Base-by-base conservation (phyloP, 768 basidiomycete species). In the Mycena chlorophos region DNA sequence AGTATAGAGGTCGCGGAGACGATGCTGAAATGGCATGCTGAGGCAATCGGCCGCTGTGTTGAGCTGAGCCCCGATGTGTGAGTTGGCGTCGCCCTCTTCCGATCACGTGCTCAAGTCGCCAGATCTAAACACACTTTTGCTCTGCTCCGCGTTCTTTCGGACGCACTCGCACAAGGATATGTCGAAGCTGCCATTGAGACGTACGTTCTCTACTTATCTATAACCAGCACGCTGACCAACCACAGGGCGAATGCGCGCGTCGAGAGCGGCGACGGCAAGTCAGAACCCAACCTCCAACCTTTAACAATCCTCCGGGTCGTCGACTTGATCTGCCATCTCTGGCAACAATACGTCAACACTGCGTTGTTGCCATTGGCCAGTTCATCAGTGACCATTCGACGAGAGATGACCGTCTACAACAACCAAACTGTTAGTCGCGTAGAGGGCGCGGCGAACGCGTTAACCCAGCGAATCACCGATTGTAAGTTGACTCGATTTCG, bases 11-110 rank as follows among this genome's bases (percentile, higher is more conserved):
- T 85, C 10, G 91, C 94, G 2, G 94, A 96, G 75, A 87, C 81
- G 63, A 94, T 98, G 86, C 74, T 98, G 16, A 91, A 86, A 69
- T 98, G 96, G 94, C 97, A 99, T 70, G 96, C 97, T 2, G 97
- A 99, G 68, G 92, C 94, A 4, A 87, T 97, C 26, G 96, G 97
- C 3, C 76, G 97, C 63, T 95, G 93, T 61, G 91, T 95, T 12
- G 97, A 98, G 71, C 75, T 99, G 45, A 94, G 87, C 65, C 71
- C 86, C 39, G 97, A 99, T 65, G 85, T 95, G 94, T 97, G 66
- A 73, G 91, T 78, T 3, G 19, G 19, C 1, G 27, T 37, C 16
- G n/a, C 31, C 38, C 13, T 17, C 31, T 30, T 16, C 10, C n/a
- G 46, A 61, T 58, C 29, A n/a, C 60, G 55, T 17, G 31, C 45